These are phyloP conservation scores for Metschnikowia shivogae DNA, from an alignment of 805 yeast genomes.

Conservation along the genomic window DNA sequence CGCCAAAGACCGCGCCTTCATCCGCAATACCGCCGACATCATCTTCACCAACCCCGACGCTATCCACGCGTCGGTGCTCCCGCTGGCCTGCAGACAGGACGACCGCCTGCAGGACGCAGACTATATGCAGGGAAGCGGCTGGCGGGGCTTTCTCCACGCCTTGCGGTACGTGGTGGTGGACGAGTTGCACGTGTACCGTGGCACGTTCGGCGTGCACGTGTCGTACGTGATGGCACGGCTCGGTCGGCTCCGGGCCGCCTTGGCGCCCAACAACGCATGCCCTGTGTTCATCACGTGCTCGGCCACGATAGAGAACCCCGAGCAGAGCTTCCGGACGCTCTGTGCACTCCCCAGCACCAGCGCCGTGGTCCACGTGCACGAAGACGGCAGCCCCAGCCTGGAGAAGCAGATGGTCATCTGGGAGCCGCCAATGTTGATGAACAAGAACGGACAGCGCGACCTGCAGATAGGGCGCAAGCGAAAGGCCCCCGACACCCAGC, in stretches of 20 bases:
- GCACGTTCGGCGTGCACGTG: constrained; percentile 91
- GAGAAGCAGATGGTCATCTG: constrained; percentile 71
- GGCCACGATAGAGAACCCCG: constrained; percentile 82
- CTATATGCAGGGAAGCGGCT: constrained; percentile 25
- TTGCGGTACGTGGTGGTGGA: constrained; percentile 76
- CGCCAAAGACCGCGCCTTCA: constrained; percentile 42
- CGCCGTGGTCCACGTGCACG: constrained; percentile 50
- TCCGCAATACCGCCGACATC: constrained; percentile 66
- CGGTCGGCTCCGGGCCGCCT: constrained; percentile 45
- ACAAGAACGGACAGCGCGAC: constrained; percentile 46
- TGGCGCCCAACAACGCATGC: constrained; percentile 4
- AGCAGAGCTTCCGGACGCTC: constrained; percentile 62
- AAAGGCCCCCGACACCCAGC: not conserved
- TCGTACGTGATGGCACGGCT: constrained; percentile 79
- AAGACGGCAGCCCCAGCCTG: constrained; percentile 91
- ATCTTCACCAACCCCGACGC: constrained; percentile 95
- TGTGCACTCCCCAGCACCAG: constrained; percentile 56
- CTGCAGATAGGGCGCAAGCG: constrained; percentile 1
- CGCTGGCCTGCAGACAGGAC: constrained; percentile 28
- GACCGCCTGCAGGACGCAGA: too few species aligned
- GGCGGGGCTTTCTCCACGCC: constrained; percentile 65
- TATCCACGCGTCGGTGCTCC: constrained; percentile 79
- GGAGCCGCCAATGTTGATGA: constrained; percentile 71
- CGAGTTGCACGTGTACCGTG: constrained; percentile 82
- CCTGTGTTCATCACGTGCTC: constrained; percentile 83